Base-by-base conservation (phyloP, 169 alveolate genomes). In the Prorocentrum cordatum region DNA sequence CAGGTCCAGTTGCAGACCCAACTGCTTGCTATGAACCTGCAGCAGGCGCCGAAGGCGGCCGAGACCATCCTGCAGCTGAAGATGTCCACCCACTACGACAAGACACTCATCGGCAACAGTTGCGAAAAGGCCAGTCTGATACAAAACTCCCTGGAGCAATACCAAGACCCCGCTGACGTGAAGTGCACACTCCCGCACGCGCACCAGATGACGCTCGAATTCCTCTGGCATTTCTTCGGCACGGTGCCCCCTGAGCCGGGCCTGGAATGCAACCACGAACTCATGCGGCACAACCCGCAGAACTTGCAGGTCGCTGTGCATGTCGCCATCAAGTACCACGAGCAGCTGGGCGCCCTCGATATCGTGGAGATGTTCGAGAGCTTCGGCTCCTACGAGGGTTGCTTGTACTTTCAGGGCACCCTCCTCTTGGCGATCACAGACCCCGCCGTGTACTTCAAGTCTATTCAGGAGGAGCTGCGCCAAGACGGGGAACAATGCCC, bases 1-100 rank as follows among this genome's bases (percentile, higher is more conserved):
- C 99, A 98, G 91, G 98, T 97, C 32, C 97, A 95, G 89, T 95
- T 98, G 38, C 99, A 98, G 95, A 98, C 99, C 33, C 97, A 97
- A 91, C 96, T 98, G 64, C 94, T 98, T 68, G 99, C 97, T 92
- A 95, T 97, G 80, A 98, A 98, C 93, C 93, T 98, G 68, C 93
- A 94, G 93, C 93, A 91, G 64, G 91, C 93, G 32, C 94, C 94
- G 33, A 92, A 96, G 91, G 99, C 97, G 36, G 99, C 99, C 18
- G 99, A 97, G 80, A 96, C 98, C 45, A 96, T 98, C 42, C 95
- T 98, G 93, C 97, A 97, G 91, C 93, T 97, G 95, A 95, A 96
- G 75, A 96, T 95, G 58, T 97, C 98, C 93, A 96, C 99, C 38
- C 97, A 98, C 94, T 99, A 96, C 94, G 99, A 99, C 93, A 95